These are phyloP conservation scores for Phytophthora lateralis DNA, from an alignment of 352 stramenopile genomes.

Conservation along the genomic window DNA sequence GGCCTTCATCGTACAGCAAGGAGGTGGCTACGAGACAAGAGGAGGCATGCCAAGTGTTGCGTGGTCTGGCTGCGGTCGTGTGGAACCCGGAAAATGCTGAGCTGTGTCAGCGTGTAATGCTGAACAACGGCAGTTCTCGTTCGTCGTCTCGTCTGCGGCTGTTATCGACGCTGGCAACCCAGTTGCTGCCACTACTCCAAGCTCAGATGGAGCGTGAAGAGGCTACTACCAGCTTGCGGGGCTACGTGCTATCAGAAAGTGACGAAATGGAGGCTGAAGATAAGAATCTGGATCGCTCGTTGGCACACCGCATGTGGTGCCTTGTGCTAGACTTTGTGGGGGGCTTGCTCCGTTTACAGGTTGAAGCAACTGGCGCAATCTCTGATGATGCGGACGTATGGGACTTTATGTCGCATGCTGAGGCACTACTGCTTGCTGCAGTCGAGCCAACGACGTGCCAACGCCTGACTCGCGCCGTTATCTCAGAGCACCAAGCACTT, in stretches of 20 bases:
- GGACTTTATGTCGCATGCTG: slow-evolving; percentile 61
- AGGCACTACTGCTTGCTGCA: slow-evolving; percentile 46
- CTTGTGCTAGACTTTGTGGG: slow-evolving; percentile 50
- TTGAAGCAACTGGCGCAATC: slow-evolving; percentile 6
- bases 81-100: slow-evolving; percentile 60
- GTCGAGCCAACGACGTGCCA: slow-evolving; percentile 32
- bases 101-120: slow-evolving; percentile 57
- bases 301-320: slow-evolving; percentile 68
- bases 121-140: slow-evolving; percentile 17
- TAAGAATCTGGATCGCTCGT: slow-evolving; percentile 35
- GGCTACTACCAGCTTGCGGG: slow-evolving; percentile 29
- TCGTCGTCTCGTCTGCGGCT: slow-evolving; percentile 34
- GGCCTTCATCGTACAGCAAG: slow-evolving; percentile 24
- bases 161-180: slow-evolving; percentile 52
- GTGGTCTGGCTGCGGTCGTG: slow-evolving; percentile 51
- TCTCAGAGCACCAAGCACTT: slow-evolving; percentile 52
- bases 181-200: slow-evolving; percentile 51
- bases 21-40: slow-evolving; percentile 34
- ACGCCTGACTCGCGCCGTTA: slow-evolving; percentile 48
- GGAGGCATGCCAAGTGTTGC: slow-evolving; percentile 51
- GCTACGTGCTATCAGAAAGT: slow-evolving; percentile 34
- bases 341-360: slow-evolving; percentile 46
- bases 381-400: slow-evolving; percentile 40
- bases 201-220: slow-evolving; percentile 52
- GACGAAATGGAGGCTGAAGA: slow-evolving; percentile 15